Conservation (phyloP, 352 stramenopile genomes). For the Globisporangium alternatum region DNA sequence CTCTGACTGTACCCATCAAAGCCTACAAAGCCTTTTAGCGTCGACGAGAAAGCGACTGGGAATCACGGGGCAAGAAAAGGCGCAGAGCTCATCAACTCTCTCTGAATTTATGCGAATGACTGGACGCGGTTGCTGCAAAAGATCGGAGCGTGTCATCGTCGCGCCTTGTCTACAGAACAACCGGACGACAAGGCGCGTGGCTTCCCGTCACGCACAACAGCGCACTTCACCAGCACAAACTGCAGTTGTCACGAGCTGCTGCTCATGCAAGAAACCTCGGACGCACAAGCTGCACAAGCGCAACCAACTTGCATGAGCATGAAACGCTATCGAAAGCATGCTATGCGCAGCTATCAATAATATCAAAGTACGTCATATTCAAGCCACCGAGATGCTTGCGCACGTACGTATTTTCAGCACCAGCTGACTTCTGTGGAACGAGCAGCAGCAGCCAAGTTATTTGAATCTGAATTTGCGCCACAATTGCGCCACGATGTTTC, state of each 20-base stretch:
- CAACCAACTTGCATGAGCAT: background rate
- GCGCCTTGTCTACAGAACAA: slow-evolving; percentile 1
- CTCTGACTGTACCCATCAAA: background rate
- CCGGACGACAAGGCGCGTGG: background rate
- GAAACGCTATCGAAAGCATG: background rate
- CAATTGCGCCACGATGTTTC: background rate
- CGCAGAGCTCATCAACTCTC: background rate
- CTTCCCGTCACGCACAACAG: background rate
- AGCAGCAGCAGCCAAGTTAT: background rate
- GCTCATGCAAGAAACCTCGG: background rate
- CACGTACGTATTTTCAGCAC: background rate
- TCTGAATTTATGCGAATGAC: background rate
- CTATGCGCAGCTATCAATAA: background rate
- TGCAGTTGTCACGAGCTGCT: background rate
- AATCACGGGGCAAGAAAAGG: background rate
- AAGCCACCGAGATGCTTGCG: background rate
- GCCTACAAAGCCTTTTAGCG: background rate
- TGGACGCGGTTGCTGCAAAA: background rate
- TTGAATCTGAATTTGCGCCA: background rate
- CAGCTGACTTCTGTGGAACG: background rate
- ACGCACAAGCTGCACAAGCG: background rate
- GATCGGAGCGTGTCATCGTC: background rate
- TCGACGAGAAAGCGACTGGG: background rate
- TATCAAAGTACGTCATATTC: background rate
- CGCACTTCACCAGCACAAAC: background rate